These are phyloP conservation scores for Epichloe baconii DNA, from an alignment of 2,329 filamentous ascomycete genomes.

Conservation along the genomic window DNA sequence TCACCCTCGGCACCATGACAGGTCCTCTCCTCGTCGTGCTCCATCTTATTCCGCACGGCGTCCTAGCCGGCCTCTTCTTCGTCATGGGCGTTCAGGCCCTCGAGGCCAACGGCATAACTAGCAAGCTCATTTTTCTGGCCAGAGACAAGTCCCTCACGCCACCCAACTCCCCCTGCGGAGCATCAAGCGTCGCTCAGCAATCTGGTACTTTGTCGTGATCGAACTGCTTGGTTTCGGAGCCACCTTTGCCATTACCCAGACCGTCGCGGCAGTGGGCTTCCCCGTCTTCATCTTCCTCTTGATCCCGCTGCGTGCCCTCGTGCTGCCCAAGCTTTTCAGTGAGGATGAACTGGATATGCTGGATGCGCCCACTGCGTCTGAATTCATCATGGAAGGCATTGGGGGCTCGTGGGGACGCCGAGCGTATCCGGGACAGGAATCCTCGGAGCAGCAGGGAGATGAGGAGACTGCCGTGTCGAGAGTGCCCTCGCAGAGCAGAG, in stretches of 20 bases:
- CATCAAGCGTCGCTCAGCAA: conserved; percentile 47
- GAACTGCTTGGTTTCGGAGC: conserved; percentile 60
- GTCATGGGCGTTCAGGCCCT: conserved; percentile 74
- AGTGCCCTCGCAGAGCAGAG: conserved; percentile 6
- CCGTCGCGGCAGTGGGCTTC: conserved; percentile 70
- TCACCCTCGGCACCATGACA: conserved; percentile 69
- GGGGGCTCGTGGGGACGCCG: conserved; percentile 45
- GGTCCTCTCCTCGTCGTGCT: conserved; percentile 61
- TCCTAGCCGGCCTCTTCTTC: conserved; percentile 72
- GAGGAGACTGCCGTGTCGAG: conserved; percentile 3
- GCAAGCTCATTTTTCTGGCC: conserved; percentile 57
- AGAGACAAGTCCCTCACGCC: conserved; percentile 52
- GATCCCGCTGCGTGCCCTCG: conserved; percentile 50
- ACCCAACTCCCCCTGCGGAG: conserved; percentile 42
- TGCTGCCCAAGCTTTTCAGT: conserved; percentile 50
- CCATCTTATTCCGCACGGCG: conserved; percentile 66
- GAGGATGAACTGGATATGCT: conserved; percentile 46
- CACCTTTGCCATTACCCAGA: conserved; percentile 74
- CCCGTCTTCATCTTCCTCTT: conserved; percentile 60
- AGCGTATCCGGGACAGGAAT: conserved; percentile 9
- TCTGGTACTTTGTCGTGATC: conserved; percentile 59
- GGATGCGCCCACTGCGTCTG: conserved; percentile 62
- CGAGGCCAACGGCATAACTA: conserved; percentile 62
- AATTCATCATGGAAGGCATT: conserved; percentile 64
- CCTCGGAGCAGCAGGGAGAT: not conserved